Evolutionary conservation across 169 alveolate species (phyloP).

Genomic region (Cryptosporidium sp.): DNA sequence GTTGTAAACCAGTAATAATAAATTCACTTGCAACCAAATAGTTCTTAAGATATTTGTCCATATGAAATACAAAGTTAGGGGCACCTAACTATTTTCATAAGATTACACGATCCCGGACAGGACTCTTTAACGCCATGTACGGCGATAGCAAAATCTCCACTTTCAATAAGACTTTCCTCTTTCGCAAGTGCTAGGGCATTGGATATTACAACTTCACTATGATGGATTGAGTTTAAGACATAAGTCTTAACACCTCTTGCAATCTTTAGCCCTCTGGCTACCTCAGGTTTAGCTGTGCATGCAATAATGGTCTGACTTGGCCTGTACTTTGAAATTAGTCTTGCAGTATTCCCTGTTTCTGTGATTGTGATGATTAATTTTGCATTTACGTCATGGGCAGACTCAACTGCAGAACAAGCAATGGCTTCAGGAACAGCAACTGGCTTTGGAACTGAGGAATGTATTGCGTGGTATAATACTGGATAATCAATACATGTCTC

Average conservation of each 20-base stretch:
- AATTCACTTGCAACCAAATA: no score
- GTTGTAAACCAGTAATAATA: no score
- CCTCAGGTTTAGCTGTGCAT: conserved; percentile 82
- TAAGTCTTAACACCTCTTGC: conserved; percentile 94
- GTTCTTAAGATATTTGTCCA: neutral
- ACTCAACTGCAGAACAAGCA: conserved; percentile 91
- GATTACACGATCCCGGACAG: conserved; percentile 93
- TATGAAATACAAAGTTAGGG: conserved; percentile 11
- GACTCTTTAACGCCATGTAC: conserved; percentile 96
- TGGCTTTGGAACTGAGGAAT: conserved; percentile 80
- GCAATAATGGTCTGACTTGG: conserved; percentile 95
- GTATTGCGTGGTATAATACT: conserved; percentile 80
- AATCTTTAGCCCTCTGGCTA: conserved; percentile 91
- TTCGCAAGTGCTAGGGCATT: conserved; percentile 93
- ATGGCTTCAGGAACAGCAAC: conserved; percentile 89
- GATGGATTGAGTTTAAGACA: conserved; percentile 90
- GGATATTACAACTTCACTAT: conserved; percentile 89
- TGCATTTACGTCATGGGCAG: conserved; percentile 90
- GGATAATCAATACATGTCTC: conserved; percentile 86
- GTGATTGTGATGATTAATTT: conserved; percentile 94
- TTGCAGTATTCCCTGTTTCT: conserved; percentile 96
- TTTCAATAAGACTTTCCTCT: conserved; percentile 86
- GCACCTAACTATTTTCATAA: conserved; percentile 88
- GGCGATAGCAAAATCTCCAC: conserved; percentile 93
- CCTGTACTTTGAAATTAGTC: conserved; percentile 95